Base-by-base conservation (phyloP, 805 yeast genomes). In the Torulaspora quercuum region DNA sequence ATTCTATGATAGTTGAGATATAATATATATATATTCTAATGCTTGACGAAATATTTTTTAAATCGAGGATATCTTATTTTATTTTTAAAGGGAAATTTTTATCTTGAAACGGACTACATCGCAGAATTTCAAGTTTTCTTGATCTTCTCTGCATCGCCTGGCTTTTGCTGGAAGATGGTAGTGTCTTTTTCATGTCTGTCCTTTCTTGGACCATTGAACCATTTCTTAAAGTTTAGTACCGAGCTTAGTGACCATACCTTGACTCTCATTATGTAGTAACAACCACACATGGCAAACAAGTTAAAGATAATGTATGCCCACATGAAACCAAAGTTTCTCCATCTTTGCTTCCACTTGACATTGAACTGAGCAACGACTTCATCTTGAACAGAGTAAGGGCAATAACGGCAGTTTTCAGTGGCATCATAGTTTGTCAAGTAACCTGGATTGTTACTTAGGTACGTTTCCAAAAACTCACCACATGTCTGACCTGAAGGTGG, bases 291-390 rank as follows among this genome's bases (percentile, higher is more conserved):
- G 8, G 63, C 65, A 34, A 40, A 29, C 19, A 64, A 45, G 49
- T 70, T 69, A 58, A 70, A 63, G 19, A 54, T 33, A 35, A 69
- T 65, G 55, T 54, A 70, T 15, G 59, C 70, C 64, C 67, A 63
- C 59, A 73, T 64, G 46, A 78, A 68, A 49, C 85, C 85, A 46
- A 69, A 68, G 53, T 79, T 74, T 69, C 83, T 75, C 84, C 85
- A 77, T 64, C 79, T 75, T 49, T 73, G 65, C n/a, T 46, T 37
- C 59, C 65, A 69, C 17, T 45, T 46, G 33, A 68, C 61, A 37
- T 61, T 56, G 45, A 61, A 73, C 59, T 57, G 44, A 0, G 45
- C 61, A 61, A 87, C 73, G 59, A 67, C 87, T 4, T 64, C 69
- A 57, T 85, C 77, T 16, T 90, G 83, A 12, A 58, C 49, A 9